Base-by-base conservation (phyloP, 2,329 filamentous ascomycete species). In the Colletotrichum coccodes region DNA sequence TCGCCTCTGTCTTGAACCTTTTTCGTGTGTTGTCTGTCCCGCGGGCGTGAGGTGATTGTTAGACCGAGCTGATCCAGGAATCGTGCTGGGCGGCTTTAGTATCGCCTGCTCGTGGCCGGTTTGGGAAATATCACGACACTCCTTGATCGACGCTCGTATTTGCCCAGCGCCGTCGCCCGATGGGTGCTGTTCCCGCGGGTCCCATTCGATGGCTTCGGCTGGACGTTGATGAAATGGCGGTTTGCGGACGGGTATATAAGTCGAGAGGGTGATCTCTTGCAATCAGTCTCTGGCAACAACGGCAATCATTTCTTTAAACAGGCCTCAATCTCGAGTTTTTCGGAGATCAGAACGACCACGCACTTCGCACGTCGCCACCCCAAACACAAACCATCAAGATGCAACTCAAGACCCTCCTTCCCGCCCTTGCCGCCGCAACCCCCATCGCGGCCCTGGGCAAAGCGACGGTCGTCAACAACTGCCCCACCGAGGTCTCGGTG, bases 381-480 rank as follows among this genome's bases (percentile, higher is more conserved):
- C 6, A 6, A 9, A 52, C 47, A 44, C 4, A 18, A 54, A 7
- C 16, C 34, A n/a, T 16, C 42, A 62, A 44, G 38, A 69, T 69
- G 66, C 66, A 69, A 18, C 50, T 58, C 64, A 57, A 38, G 4
- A 46, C 57, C 57, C 14, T 68, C 50, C n/a, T 67, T 56, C 40
- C 44, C 42, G 26, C 70, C 62, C 68, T 76, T 73, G 68, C 74
- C 46, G 60, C 73, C 60, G 68, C 72, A 38, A 62, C 75, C 53
- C 64, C 72, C 47, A 70, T 63, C 64, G 32, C 67, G 1, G 77
- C 79, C 58, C 49, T 79, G 42, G 80, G 79, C 74, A 73, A 71
- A 16, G 80, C 81, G 49, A 70, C 71, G 42, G 79, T 82, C 60
- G 68, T 74, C 67, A 83, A 83, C 76, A 76, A 78, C 53, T 82